Evolutionary conservation across 139 green algal species (phyloP).

Genomic region (Medakamo hakoo): DNA sequence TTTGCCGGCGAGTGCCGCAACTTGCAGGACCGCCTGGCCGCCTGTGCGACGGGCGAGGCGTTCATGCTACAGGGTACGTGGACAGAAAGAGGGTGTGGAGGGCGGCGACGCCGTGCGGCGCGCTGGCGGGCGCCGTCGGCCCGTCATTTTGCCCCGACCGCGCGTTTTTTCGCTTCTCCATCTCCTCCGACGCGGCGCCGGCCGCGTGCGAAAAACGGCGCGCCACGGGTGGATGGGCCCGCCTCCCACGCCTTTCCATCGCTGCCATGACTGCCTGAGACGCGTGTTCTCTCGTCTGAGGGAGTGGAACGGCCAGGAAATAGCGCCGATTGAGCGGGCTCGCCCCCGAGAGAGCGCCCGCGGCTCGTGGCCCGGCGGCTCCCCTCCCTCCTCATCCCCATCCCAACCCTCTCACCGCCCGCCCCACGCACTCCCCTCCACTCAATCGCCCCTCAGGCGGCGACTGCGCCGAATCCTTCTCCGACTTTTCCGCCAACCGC

Average conservation of each 20-base stretch:
- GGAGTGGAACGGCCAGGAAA: too few relatives aligned
- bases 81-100: too few relatives aligned
- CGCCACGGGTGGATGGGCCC: too few relatives aligned
- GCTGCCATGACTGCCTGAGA: too few relatives aligned
- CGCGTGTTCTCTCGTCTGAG: too few relatives aligned
- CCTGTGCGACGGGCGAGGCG: slow-evolving; percentile 62
- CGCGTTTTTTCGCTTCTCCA: slow-evolving; percentile 20
- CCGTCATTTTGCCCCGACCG: too few relatives aligned
- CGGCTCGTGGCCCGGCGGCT: background rate
- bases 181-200: too few relatives aligned
- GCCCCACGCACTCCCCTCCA: background rate
- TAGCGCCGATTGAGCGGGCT: too few relatives aligned
- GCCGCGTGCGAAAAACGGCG: too few relatives aligned
- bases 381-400: background rate
- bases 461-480: slow-evolving; percentile 95
- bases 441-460: slow-evolving; percentile 46
- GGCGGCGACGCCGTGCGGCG: too few relatives aligned
- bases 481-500: slow-evolving; percentile 85
- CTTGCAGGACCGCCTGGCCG: slow-evolving; percentile 72
- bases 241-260: too few relatives aligned
- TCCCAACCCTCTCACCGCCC: background rate
- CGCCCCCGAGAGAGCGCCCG: background rate
- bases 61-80: slow-evolving; percentile 53
- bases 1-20: slow-evolving; percentile 93
- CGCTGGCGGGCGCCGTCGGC: too few relatives aligned